These are phyloP conservation scores for Cymbopogon flexuosus DNA, from an alignment of 202 grass and related monocot genomes.

Conservation along the genomic window DNA sequence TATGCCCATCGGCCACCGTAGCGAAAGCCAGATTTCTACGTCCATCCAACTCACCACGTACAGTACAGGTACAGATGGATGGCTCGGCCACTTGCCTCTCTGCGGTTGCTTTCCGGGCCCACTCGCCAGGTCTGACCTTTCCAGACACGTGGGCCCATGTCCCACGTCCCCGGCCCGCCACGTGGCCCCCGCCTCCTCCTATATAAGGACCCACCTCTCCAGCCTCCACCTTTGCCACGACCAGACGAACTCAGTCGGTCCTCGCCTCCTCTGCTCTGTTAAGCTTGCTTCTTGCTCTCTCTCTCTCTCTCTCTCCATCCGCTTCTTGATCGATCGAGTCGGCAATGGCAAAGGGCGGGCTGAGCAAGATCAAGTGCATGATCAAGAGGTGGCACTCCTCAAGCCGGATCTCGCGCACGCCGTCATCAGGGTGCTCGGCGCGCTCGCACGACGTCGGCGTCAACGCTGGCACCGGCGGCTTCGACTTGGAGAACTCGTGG, in stretches of 20 bases:
- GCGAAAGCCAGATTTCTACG: not conserved
- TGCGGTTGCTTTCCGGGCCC: not conserved
- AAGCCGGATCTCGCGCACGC: constrained; percentile 52
- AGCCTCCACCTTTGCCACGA: not conserved
- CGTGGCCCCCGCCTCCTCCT: constrained; percentile 12
- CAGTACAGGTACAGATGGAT: not conserved
- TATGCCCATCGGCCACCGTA: not conserved
- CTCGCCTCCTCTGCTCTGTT: no score
- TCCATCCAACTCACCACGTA: constrained; percentile 8
- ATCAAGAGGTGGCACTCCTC: constrained; percentile 90
- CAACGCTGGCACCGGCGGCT: not conserved
- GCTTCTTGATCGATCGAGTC: not conserved
- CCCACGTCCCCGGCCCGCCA: constrained; percentile 13
- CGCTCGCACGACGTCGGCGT: constrained; percentile 22
- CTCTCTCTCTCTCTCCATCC: not conserved
- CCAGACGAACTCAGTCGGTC: no score
- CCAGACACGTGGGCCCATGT: constrained; percentile 22
- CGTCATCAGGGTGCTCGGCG: constrained; percentile 33
- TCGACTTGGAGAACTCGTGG: constrained; percentile 23
- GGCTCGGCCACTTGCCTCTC: constrained; percentile 21
- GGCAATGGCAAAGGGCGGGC: constrained; percentile 59
- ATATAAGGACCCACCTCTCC: constrained; percentile 28
- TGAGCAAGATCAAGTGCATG: constrained; percentile 92
- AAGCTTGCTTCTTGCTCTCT: not conserved
- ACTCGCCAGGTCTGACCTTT: not conserved